phyloP scores from a whole-genome alignment of 768 basidiomycete genomes.

The Termitomyces sp. region DNA sequence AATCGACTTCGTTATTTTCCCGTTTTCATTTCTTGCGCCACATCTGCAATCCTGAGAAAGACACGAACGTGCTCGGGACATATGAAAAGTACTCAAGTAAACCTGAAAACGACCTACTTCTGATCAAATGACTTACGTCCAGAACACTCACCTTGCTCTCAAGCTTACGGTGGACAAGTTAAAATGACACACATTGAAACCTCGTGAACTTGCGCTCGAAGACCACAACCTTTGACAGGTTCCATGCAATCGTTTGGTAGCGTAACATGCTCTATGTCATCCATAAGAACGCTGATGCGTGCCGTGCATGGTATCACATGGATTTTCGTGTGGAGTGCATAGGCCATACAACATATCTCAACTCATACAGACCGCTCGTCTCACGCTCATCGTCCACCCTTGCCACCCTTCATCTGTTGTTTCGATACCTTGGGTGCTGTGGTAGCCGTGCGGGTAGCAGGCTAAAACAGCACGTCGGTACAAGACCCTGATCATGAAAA shows the following conservation, averaged over 20 bases:
- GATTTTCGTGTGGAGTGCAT: slow-evolving; percentile 22
- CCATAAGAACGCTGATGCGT: slow-evolving; percentile 1
- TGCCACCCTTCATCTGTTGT: slow-evolving; percentile 93
- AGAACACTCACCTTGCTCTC: neutral
- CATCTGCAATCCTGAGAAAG: neutral
- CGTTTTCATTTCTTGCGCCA: too few species aligned
- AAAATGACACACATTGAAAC: neutral
- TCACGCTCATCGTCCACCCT: slow-evolving; percentile 59
- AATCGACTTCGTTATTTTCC: too few species aligned
- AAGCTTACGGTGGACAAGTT: neutral
- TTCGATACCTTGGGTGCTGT: slow-evolving; percentile 85
- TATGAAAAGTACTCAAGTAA: neutral
- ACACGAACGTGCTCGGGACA: neutral
- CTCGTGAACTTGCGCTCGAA: neutral
- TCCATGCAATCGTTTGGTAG: neutral
- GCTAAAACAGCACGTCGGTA: slow-evolving; percentile 29
- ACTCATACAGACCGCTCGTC: slow-evolving; percentile 12
- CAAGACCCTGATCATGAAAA: too few species aligned
- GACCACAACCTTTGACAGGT: neutral
- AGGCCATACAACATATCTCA: slow-evolving; percentile 22
- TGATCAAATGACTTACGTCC: neutral
- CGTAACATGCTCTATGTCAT: neutral
- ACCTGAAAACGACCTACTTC: neutral
- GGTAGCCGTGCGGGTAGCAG: slow-evolving; percentile 47
- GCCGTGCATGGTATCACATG: slow-evolving; percentile 20